Conservation (phyloP, 805 yeast genomes). For the Pichia cabralensis region DNA sequence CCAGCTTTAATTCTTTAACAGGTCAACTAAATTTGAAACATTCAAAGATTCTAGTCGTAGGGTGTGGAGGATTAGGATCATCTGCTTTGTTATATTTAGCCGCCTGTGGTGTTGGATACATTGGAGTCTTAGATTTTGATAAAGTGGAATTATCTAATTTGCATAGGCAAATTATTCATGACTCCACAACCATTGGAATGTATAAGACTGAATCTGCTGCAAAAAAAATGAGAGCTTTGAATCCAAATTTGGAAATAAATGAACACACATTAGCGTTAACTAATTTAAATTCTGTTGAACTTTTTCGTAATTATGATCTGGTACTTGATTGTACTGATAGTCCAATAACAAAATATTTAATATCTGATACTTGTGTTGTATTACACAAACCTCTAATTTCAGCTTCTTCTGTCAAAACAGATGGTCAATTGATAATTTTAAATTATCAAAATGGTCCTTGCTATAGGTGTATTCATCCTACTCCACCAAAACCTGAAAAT, state of each 20-base stretch:
- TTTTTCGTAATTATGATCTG: conserved; percentile 58
- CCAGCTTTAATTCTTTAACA: conserved; percentile 46
- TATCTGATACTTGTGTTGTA: conserved; percentile 74
- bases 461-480: conserved; percentile 86
- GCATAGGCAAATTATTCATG: conserved; percentile 83
- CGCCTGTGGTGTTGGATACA: conserved; percentile 78
- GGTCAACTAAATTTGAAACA: conserved; percentile 52
- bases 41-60: conserved; percentile 64
- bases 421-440: conserved; percentile 78
- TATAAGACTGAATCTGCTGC: conserved; percentile 76
- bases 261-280: conserved; percentile 45
- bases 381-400: conserved; percentile 67
- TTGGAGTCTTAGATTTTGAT: conserved; percentile 87
- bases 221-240: conserved; percentile 38
- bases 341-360: conserved; percentile 76
- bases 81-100: conserved; percentile 79
- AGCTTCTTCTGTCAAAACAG: conserved; percentile 85
- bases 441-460: conserved; percentile 81
- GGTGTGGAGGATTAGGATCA: conserved; percentile 96
- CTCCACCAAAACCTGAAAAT: conserved; percentile 76
- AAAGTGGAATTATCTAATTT: conserved; percentile 74
- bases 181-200: conserved; percentile 54
- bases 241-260: conserved; percentile 53
- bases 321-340: conserved; percentile 93
- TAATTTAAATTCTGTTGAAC: conserved; percentile 49